Conservation (phyloP, 345 rosid species). For the Abelmoschus esculentus region DNA sequence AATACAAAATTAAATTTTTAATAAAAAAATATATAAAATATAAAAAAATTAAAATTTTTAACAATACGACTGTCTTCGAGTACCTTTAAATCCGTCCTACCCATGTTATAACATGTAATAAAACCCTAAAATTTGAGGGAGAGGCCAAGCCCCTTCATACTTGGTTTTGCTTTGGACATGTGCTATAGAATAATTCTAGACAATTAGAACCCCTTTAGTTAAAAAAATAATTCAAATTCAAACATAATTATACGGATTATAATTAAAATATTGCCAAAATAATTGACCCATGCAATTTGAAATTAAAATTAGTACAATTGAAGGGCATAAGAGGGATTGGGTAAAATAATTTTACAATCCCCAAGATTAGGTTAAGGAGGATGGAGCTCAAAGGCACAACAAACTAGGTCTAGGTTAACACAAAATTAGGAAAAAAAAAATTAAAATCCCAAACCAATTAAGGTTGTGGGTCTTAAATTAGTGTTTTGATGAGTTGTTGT, state of each 20-base stretch:
- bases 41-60: no score
- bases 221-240: neutral
- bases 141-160: no score
- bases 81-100: no score
- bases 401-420: conserved; percentile 23
- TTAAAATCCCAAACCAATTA: neutral
- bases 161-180: no score
- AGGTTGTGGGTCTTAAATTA: neutral
- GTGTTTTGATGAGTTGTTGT: conserved; percentile 45
- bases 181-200: no score
- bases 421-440: conserved; percentile 22
- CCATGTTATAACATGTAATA: no score
- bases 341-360: neutral
- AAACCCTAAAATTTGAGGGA: neutral
- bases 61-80: no score
- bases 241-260: no score
- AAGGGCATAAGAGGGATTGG: conserved; percentile 1
- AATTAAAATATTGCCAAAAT: neutral
- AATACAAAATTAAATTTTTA: no score
- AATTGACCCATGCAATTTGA: neutral
- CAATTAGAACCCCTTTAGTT: no score
- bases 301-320: neutral
- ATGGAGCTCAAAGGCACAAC: conserved; percentile 15
- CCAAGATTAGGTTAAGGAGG: neutral
- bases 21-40: no score